A percentile compares a stretch with the other conserved stretches of the same genome.
Conservation (phyloP, 2,329 filamentous ascomycete species). For the Sclerotiophoma versabilis region DNA sequence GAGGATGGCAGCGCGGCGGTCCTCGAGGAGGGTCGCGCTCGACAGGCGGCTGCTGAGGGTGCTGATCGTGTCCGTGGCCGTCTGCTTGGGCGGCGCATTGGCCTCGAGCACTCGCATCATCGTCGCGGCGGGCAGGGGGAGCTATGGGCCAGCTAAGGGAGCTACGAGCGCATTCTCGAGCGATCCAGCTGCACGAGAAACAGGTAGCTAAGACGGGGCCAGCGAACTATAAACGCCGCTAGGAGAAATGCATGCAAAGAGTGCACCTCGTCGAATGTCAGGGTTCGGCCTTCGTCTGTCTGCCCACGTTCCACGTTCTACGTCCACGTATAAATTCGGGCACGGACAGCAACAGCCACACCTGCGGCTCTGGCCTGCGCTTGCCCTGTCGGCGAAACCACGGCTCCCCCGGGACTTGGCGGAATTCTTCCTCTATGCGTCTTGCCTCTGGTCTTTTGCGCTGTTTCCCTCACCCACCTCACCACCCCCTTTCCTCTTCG, state of each 20-base stretch:
- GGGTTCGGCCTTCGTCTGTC: neutral
- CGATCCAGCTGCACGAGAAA: neutral
- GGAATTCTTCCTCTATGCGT: too few species aligned
- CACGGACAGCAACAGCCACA: constrained; percentile 17
- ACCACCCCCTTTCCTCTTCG: constrained; percentile 8
- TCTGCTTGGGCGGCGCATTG: constrained; percentile 91
- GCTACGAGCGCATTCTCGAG: constrained; percentile 28
- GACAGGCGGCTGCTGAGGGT: constrained; percentile 85
- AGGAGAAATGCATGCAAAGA: constrained; percentile 2
- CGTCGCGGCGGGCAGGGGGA: constrained; percentile 17
- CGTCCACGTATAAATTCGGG: constrained; percentile 34
- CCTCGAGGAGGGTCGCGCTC: constrained; percentile 91
- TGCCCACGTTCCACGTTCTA: constrained; percentile 17
- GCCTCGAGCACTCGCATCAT: constrained; percentile 67
- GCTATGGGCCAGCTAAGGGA: neutral
- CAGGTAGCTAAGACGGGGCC: too few species aligned
- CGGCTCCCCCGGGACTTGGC: constrained; percentile 17
- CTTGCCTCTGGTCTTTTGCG: too few species aligned
- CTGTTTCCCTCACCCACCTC: constrained; percentile 12
- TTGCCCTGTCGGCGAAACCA: constrained; percentile 22
- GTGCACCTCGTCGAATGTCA: neutral
- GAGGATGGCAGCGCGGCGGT: constrained; percentile 89
- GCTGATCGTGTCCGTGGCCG: constrained; percentile 91
- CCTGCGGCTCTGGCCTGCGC: constrained; percentile 4
- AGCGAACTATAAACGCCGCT: too few species aligned